phyloP scores from a whole-genome alignment of 345 rosid species.

The Orychophragmus violaceus region DNA sequence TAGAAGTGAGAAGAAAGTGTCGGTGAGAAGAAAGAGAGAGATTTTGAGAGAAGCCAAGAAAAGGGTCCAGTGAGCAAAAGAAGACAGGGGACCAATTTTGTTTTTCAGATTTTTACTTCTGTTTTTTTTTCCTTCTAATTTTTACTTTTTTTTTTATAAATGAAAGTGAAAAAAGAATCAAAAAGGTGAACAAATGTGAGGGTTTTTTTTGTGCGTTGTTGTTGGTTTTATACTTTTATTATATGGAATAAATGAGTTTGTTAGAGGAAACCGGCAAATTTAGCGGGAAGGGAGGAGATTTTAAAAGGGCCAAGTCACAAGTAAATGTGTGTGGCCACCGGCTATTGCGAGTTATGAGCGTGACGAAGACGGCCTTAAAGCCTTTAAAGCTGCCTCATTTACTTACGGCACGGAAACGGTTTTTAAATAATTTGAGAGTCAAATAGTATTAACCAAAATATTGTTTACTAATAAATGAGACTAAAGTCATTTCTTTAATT shows the following conservation, averaged over 20 bases:
- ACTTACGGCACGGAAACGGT: conserved; percentile 9
- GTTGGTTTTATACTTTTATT: conserved; percentile 7
- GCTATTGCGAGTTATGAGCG: conserved; percentile 19
- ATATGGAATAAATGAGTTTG: conserved; percentile 22
- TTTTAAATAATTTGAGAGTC: too few relatives aligned
- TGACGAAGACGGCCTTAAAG: background rate
- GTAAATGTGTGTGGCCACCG: conserved; percentile 15
- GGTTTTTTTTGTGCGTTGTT: background rate
- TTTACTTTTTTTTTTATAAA: background rate
- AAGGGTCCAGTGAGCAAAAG: conserved; percentile 28
- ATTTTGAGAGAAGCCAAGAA: conserved; percentile 18
- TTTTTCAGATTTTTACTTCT: conserved; percentile 13
- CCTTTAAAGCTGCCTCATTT: conserved; percentile 19
- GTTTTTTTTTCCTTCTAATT: conserved; percentile 11
- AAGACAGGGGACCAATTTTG: conserved; percentile 27
- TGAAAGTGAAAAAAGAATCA: background rate
- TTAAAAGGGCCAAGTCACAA: conserved; percentile 26
- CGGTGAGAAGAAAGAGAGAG: background rate
- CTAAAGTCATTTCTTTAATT: too few relatives aligned
- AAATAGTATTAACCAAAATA: too few relatives aligned
- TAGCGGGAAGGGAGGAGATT: conserved; percentile 59
- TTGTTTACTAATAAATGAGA: too few relatives aligned
- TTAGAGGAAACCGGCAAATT: conserved; percentile 36
- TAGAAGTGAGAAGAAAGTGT: too few relatives aligned
- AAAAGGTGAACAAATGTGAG: background rate